Conservation (phyloP, 495 filamentous ascomycete species). For the Stereocaulon alpinum region DNA sequence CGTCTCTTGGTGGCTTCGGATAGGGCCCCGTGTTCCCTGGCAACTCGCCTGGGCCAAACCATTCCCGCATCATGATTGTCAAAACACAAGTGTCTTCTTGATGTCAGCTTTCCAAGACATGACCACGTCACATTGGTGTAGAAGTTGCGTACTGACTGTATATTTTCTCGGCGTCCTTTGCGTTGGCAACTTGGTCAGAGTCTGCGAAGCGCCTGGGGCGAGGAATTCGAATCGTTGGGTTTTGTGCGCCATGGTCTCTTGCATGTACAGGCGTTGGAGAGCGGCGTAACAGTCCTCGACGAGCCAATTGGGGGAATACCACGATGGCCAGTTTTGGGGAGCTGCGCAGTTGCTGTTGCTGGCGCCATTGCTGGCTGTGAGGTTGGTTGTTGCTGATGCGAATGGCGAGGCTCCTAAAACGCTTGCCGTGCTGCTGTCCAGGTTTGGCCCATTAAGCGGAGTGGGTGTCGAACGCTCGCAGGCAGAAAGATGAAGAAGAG, state of each 20-base stretch:
- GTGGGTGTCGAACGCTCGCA: no score
- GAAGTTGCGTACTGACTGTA: background rate
- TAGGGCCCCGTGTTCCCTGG: background rate
- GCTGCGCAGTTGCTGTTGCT: conserved; percentile 8
- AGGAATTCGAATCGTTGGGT: background rate
- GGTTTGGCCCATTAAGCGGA: no score
- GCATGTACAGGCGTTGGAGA: background rate
- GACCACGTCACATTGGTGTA: background rate
- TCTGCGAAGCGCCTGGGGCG: background rate
- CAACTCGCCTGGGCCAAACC: background rate
- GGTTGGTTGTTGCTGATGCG: background rate
- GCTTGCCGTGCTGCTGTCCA: no score
- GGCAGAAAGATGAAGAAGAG: background rate
- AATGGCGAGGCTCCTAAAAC: background rate
- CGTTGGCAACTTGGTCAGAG: background rate
- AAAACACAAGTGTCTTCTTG: background rate
- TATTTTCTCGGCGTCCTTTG: conserved; percentile 10
- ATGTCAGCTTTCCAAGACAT: background rate
- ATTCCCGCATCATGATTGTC: conserved; percentile 9
- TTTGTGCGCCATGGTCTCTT: background rate
- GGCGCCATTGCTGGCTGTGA: background rate
- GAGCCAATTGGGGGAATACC: background rate
- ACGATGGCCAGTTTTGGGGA: background rate
- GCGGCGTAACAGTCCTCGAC: conserved; percentile 8
- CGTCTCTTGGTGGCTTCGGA: background rate